Percentiles rank a stretch among this genome's conserved stretches.
Conservation (phyloP, 1,139 yeast genomes). For the Pichia sp. region DNA sequence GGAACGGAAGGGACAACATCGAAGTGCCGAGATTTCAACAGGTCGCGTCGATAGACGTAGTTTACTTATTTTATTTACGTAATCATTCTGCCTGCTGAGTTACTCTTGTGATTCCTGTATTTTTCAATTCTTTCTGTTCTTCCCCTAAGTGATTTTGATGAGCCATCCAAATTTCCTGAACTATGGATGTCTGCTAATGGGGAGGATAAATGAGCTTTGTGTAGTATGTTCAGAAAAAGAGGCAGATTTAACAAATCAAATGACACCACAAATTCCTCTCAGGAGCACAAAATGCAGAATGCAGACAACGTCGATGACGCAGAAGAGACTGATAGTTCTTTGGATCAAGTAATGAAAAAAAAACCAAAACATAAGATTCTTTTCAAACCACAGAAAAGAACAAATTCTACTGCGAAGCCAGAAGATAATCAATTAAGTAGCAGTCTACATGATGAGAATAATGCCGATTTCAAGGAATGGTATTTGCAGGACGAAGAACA, state of each 20-base stretch:
- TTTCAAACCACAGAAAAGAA: not conserved
- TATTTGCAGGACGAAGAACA: constrained; percentile 1
- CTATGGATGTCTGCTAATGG: too few species aligned
- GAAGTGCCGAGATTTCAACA: too few species aligned
- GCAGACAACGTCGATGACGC: not conserved
- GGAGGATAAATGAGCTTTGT: not conserved
- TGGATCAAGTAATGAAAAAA: not conserved
- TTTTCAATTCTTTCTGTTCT: too few species aligned
- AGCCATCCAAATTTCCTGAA: too few species aligned
- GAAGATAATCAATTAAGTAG: not conserved
- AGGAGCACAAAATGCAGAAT: not conserved
- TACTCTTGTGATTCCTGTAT: too few species aligned
- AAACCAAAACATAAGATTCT: not conserved
- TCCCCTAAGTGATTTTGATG: too few species aligned
- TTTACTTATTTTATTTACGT: too few species aligned
- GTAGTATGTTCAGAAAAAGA: constrained; percentile 12
- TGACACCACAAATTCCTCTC: not conserved
- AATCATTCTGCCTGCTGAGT: too few species aligned
- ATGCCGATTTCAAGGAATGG: constrained; percentile 1
- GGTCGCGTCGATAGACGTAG: too few species aligned
- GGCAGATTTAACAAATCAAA: constrained; percentile 6
- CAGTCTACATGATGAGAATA: not conserved
- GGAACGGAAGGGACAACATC: too few species aligned
- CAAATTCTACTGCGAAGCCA: not conserved
- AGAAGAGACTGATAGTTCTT: not conserved